Base-by-base conservation (phyloP, 2,329 filamentous ascomycete species). In the Zalaria obscura region DNA sequence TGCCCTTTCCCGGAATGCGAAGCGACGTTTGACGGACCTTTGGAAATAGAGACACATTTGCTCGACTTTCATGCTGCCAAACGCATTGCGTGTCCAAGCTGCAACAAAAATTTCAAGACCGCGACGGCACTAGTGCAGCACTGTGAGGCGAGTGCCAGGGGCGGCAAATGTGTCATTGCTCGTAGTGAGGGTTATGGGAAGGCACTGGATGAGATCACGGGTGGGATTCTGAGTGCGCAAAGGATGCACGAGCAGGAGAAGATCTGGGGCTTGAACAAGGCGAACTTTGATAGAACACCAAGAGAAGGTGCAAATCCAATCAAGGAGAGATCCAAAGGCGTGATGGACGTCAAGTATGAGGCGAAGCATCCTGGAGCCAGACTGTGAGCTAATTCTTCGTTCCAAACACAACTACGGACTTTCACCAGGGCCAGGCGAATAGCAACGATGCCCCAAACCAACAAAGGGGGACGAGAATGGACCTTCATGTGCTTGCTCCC, bases 1-100 rank as follows among this genome's bases (percentile, higher is more conserved):
- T 81, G 77, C 41, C 76, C 76, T 0, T 66, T 71, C 42, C 47
- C 49, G 1, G 49, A 54, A 3, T 80, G 77, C 66, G 57, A 60
- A 8, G 36, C 52, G 29, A 54, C 57, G 29, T 61, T 58, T 40
- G 41, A 44, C 1, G 52, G 45, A 9, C 45, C 44, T 26, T 32
- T 25, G 37, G 57, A 63, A 5, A 53, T 67, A 5, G 52, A 54
- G 34, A 40, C 39, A 0, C 64, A 67, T 48, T 57, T 67, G 43
- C 48, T 52, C n/a, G 38, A 43, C 4, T 48, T 50, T 1, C 65
- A 68, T 45, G 55, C 58, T 11, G 51, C 58, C 26, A 52, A 47
- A 1, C 50, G 53, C 25, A 57, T 58, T 44, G 54, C 54, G 26
- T 68, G 65, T 45, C 59, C 63, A 0, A 48, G 42, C 4, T 68